These are phyloP conservation scores for Leptographium galeiforme DNA, from an alignment of 2,329 filamentous ascomycete species.

Conservation along the genomic window DNA sequence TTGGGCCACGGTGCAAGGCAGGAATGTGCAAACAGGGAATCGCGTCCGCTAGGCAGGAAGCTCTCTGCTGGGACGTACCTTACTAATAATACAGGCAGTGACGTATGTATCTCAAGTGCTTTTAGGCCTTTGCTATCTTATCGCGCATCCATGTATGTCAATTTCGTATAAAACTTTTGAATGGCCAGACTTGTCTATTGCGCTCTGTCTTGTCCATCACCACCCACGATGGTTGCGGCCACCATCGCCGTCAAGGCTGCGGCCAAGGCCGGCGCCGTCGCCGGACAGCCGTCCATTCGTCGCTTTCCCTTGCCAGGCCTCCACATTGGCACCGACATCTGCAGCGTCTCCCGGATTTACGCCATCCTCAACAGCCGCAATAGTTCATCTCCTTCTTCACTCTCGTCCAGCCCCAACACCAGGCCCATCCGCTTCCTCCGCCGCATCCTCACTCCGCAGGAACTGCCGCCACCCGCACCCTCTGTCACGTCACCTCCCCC, in stretches of 20 bases:
- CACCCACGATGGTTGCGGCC: background rate
- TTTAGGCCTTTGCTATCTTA: no score
- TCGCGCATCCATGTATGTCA: no score
- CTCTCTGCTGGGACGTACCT: no score
- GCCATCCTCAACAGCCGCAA: conserved; percentile 29
- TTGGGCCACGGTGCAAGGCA: background rate
- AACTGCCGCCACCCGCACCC: conserved; percentile 13
- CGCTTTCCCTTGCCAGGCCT: conserved; percentile 49
- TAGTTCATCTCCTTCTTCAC: background rate
- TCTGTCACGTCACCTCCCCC: background rate
- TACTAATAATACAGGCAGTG: no score
- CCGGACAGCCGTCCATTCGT: background rate
- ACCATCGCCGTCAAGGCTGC: background rate
- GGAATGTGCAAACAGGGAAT: no score
- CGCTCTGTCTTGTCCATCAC: no score
- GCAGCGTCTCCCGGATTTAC: conserved; percentile 52
- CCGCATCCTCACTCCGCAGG: conserved; percentile 31
- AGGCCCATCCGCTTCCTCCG: conserved; percentile 30
- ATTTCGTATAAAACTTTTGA: no score
- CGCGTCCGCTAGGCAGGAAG: no score
- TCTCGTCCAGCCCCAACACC: conserved; percentile 15
- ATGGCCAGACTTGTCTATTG: no score
- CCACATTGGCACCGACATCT: conserved; percentile 67
- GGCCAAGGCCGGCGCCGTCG: background rate
- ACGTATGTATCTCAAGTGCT: no score